Percentiles rank a stretch among this genome's conserved stretches.
Conservation (phyloP, 1,284 basidiomycete species). For the Puccinia novopanici region DNA sequence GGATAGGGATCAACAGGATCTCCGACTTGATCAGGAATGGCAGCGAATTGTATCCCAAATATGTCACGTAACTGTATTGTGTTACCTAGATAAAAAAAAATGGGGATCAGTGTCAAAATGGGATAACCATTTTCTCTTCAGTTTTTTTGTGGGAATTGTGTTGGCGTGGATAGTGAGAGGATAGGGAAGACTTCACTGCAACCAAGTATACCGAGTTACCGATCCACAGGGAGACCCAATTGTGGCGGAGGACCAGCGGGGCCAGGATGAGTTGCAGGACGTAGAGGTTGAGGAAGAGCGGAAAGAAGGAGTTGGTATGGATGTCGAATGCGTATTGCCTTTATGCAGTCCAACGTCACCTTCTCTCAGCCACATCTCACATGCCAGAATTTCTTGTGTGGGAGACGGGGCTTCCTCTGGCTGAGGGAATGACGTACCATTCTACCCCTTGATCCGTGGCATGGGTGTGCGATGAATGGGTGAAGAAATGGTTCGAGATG, state of each 20-base stretch:
- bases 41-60: slow-evolving; percentile 84
- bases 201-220: slow-evolving; percentile 67
- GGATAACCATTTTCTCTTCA: too few species aligned
- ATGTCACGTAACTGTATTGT: slow-evolving; percentile 86
- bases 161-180: background rate
- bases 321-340: slow-evolving; percentile 88
- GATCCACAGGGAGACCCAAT: slow-evolving; percentile 88
- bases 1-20: slow-evolving; percentile 77
- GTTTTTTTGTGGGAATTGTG: background rate
- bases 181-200: slow-evolving; percentile 7
- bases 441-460: slow-evolving; percentile 62
- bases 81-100: slow-evolving; percentile 63
- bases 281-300: slow-evolving; percentile 82
- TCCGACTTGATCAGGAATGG: slow-evolving; percentile 86
- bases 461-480: slow-evolving; percentile 71
- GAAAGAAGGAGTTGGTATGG: slow-evolving; percentile 92
- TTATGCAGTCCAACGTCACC: background rate
- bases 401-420: too few species aligned
- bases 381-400: too few species aligned
- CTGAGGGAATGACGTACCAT: slow-evolving; percentile 61
- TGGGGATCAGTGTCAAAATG: background rate
- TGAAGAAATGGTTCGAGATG: slow-evolving; percentile 70
- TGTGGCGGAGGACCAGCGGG: slow-evolving; percentile 75
- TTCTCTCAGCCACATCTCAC: too few species aligned
- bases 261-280: slow-evolving; percentile 79